Percentiles rank a stretch among this genome's conserved stretches.
Conservation (phyloP, 2,329 filamentous ascomycete species). For the Alternaria arborescens region DNA sequence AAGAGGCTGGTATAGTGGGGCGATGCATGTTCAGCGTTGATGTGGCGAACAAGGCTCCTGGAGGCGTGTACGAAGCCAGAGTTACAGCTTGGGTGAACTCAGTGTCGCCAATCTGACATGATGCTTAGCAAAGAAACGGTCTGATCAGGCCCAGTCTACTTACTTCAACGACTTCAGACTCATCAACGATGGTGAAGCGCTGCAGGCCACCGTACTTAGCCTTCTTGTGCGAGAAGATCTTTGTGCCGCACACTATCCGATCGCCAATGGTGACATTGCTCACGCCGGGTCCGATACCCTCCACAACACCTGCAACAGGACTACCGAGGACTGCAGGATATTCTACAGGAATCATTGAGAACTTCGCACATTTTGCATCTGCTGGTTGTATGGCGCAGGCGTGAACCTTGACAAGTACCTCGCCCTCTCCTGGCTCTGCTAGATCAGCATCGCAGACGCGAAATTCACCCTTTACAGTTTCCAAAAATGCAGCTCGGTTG, state of each 20-base stretch:
- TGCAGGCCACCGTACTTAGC: slow-evolving; percentile 32
- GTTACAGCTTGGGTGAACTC: slow-evolving; percentile 33
- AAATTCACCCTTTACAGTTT: slow-evolving; percentile 23
- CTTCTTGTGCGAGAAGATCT: slow-evolving; percentile 30
- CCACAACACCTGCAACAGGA: slow-evolving; percentile 41
- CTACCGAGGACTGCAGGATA: slow-evolving; percentile 41
- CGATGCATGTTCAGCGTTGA: slow-evolving; percentile 21
- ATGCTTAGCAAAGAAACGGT: slow-evolving; percentile 15
- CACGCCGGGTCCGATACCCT: slow-evolving; percentile 42
- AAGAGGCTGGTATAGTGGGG: slow-evolving; percentile 13
- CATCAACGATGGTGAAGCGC: slow-evolving; percentile 27
- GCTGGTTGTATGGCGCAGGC: slow-evolving; percentile 40
- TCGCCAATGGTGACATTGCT: slow-evolving; percentile 45
- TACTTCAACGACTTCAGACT: slow-evolving; percentile 26
- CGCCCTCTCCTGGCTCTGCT: slow-evolving; percentile 23
- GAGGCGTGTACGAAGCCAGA: slow-evolving; percentile 36
- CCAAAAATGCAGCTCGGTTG: slow-evolving; percentile 31
- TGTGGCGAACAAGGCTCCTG: slow-evolving; percentile 28
- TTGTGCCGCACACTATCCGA: slow-evolving; percentile 38
- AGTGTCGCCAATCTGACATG: slow-evolving; percentile 30
- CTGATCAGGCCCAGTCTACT: background rate
- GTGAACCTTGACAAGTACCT: slow-evolving; percentile 32
- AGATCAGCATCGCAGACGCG: slow-evolving; percentile 27
- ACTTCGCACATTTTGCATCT: slow-evolving; percentile 37
- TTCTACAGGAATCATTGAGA: slow-evolving; percentile 31